Evolutionary conservation across 2,329 filamentous ascomycete genomes (phyloP).

Genomic region (Fusarium sp.): DNA sequence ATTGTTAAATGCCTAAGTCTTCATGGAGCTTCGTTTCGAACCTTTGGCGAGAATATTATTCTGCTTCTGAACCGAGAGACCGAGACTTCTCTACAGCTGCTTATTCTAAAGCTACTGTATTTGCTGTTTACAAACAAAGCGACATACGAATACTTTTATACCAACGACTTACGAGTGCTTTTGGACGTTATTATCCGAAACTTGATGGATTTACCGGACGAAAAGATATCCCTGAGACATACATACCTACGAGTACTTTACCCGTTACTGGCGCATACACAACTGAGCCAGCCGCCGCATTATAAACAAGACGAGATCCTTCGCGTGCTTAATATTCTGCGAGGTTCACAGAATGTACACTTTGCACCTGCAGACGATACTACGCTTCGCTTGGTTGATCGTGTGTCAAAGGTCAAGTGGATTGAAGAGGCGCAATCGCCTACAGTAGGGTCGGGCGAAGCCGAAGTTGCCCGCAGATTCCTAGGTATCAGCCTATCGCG

Average conservation of each 20-base stretch:
- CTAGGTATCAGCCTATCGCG: constrained; percentile 78
- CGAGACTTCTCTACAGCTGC: constrained; percentile 90
- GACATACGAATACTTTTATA: constrained; percentile 98
- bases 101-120: constrained; percentile 97
- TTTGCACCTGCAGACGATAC: constrained; percentile 86
- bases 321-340: constrained; percentile 78
- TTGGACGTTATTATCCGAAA: constrained; percentile 97
- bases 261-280: constrained; percentile 90
- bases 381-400: constrained; percentile 78
- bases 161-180: constrained; percentile 93
- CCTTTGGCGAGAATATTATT: constrained; percentile 98
- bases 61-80: constrained; percentile 93
- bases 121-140: constrained; percentile 91
- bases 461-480: constrained; percentile 67
- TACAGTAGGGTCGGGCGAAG: constrained; percentile 51
- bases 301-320: constrained; percentile 92
- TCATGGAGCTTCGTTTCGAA: constrained; percentile 84
- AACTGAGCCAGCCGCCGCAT: constrained; percentile 85
- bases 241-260: constrained; percentile 95
- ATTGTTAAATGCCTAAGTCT: constrained; percentile 91
- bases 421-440: constrained; percentile 57
- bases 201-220: constrained; percentile 92
- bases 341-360: constrained; percentile 73
- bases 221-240: constrained; percentile 81
- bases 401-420: constrained; percentile 80